Conservation (phyloP, 192 early-diverging fungal species). For the Coemansia sp. region DNA sequence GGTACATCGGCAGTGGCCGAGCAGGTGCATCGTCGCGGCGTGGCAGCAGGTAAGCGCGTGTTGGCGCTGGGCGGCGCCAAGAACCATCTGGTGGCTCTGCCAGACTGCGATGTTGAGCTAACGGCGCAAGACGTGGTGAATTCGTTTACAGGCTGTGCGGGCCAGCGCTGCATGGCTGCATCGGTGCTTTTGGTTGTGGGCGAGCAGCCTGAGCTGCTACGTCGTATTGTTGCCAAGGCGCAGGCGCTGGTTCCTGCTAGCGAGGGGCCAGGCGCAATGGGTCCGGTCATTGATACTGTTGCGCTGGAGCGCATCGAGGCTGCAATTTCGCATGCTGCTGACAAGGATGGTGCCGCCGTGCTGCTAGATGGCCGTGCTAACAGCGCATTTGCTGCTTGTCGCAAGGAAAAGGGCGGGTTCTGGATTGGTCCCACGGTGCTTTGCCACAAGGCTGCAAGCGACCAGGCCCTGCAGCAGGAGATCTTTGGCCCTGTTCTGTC, state of each 20-base stretch:
- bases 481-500: conserved; percentile 82
- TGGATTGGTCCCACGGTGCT: conserved; percentile 77
- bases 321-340: conserved; percentile 59
- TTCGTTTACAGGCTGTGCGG: conserved; percentile 73
- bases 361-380: conserved; percentile 66
- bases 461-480: conserved; percentile 69
- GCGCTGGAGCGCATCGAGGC: conserved; percentile 62
- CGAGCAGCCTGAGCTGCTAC: conserved; percentile 63
- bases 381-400: conserved; percentile 35
- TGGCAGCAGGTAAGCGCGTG: conserved; percentile 63
- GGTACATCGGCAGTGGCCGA: conserved; percentile 78
- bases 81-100: conserved; percentile 78
- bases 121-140: conserved; percentile 74
- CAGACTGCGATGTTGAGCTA: conserved; percentile 75
- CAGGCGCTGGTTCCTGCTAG: conserved; percentile 52
- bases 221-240: conserved; percentile 60
- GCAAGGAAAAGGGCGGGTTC: conserved; percentile 53
- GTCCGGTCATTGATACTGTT: conserved; percentile 71
- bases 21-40: conserved; percentile 50
- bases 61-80: conserved; percentile 70
- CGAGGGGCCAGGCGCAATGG: conserved; percentile 56
- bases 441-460: conserved; percentile 56
- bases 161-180: conserved; percentile 78
- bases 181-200: conserved; percentile 72
- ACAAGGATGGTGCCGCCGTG: conserved; percentile 57